Conservation (phyloP, 1,284 basidiomycete genomes). For the Malassezia nana region DNA sequence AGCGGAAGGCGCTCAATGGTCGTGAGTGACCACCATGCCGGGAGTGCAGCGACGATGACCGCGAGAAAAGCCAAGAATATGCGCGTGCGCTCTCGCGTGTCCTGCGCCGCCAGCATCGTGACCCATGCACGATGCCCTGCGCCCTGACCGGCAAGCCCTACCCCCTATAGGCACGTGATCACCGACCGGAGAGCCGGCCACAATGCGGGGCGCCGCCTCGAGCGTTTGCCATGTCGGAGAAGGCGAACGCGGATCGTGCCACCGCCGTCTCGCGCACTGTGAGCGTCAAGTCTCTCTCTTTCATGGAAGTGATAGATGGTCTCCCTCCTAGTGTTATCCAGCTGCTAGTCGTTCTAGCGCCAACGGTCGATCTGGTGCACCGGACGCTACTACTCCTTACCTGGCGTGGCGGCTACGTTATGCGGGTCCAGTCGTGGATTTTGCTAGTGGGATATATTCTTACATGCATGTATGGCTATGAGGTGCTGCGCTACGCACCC, state of each 20-base stretch:
- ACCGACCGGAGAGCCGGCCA: neutral
- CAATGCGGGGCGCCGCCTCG: neutral
- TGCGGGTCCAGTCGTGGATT: conserved; percentile 27
- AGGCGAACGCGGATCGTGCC: neutral
- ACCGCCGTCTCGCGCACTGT: neutral
- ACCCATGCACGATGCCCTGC: neutral
- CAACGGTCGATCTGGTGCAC: conserved; percentile 26
- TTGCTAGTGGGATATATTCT: conserved; percentile 37
- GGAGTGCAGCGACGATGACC: conserved; percentile 23
- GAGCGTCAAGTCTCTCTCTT: conserved; percentile 3
- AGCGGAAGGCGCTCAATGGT: conserved; percentile 34
- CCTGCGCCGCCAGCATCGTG: conserved; percentile 7
- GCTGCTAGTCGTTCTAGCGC: conserved; percentile 24
- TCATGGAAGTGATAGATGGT: conserved; percentile 28
- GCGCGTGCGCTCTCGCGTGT: neutral
- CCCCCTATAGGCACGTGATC: neutral
- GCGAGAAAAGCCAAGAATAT: conserved; percentile 4
- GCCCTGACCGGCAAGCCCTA: neutral
- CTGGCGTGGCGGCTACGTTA: conserved; percentile 35
- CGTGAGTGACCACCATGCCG: conserved; percentile 33
- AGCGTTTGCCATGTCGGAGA: conserved; percentile 1
- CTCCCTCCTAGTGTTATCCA: conserved; percentile 28
- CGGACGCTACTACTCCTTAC: conserved; percentile 36
- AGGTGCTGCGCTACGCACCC: conserved; percentile 39
- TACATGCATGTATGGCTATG: conserved; percentile 40